Conservation (phyloP, 495 filamentous ascomycete species). For the Penicillium taxi region DNA sequence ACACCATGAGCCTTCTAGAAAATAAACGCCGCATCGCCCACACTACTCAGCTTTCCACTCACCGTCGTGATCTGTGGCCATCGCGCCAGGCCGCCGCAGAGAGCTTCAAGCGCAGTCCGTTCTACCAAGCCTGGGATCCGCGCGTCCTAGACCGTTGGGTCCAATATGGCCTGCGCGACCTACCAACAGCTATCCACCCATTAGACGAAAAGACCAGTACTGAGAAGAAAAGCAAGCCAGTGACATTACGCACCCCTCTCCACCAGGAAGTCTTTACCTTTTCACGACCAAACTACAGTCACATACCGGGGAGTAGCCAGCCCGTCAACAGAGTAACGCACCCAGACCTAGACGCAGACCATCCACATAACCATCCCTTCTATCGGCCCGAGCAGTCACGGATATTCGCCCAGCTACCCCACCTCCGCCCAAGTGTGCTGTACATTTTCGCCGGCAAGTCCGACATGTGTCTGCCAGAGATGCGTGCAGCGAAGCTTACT, state of each 20-base stretch:
- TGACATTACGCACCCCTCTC: slow-evolving; percentile 51
- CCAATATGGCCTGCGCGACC: slow-evolving; percentile 54
- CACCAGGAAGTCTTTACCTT: slow-evolving; percentile 59
- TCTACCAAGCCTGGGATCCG: slow-evolving; percentile 69
- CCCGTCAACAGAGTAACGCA: slow-evolving; percentile 37
- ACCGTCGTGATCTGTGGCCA: slow-evolving; percentile 65
- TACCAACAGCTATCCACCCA: slow-evolving; percentile 53
- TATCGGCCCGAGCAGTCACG: slow-evolving; percentile 64
- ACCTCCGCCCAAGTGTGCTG: slow-evolving; percentile 68
- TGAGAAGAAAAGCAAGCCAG: slow-evolving; percentile 30
- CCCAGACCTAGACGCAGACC: slow-evolving; percentile 38
- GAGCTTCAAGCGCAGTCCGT: slow-evolving; percentile 50
- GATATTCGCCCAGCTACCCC: slow-evolving; percentile 56
- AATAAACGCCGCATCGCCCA: slow-evolving; percentile 26
- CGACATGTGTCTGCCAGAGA: slow-evolving; percentile 48
- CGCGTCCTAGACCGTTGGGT: slow-evolving; percentile 61
- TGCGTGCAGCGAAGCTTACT: slow-evolving; percentile 38
- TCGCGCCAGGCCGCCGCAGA: slow-evolving; percentile 52
- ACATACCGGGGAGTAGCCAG: slow-evolving; percentile 25
- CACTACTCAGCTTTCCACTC: slow-evolving; percentile 48
- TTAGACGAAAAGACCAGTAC: slow-evolving; percentile 12
- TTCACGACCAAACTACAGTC: slow-evolving; percentile 45
- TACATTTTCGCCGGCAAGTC: slow-evolving; percentile 71
- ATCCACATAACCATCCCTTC: slow-evolving; percentile 49
- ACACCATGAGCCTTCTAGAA: slow-evolving; percentile 16